A percentile compares a stretch with the other conserved stretches of the same genome.
Conservation (phyloP, 2,329 filamentous ascomycete genomes). For the Ophiostoma piceae region DNA sequence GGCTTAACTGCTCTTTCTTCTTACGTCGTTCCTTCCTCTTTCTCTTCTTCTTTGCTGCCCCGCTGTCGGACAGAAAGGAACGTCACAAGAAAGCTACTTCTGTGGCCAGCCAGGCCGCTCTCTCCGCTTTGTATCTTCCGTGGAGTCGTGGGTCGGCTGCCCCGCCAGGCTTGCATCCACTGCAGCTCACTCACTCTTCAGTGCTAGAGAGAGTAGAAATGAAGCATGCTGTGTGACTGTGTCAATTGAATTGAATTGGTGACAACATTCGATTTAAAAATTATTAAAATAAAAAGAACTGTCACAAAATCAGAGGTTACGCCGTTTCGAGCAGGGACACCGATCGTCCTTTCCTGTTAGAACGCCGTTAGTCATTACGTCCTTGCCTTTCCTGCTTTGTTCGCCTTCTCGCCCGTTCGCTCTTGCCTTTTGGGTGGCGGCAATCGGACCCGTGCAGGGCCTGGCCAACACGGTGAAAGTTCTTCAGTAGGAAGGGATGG, state of each 20-base stretch:
- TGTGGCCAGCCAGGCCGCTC: not conserved
- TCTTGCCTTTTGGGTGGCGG: constrained; percentile 4
- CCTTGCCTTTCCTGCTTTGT: not conserved
- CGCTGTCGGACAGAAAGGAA: constrained; percentile 9
- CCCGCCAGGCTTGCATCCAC: not conserved
- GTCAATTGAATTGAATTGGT: not conserved
- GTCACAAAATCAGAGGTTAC: not conserved
- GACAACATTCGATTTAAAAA: not conserved
- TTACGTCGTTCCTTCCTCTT: not conserved
- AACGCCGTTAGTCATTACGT: not conserved
- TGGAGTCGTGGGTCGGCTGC: not conserved
- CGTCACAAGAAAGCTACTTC: not conserved
- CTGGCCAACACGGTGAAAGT: not conserved
- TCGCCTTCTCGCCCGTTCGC: constrained; percentile 12
- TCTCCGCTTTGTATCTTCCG: not conserved
- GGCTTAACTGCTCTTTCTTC: not conserved
- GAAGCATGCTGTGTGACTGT: not conserved
- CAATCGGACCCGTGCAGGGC: constrained; percentile 1
- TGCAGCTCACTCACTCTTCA: not conserved
- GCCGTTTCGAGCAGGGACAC: not conserved
- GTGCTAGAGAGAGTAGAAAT: not conserved
- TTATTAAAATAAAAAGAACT: not conserved
- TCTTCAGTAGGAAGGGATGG: not conserved
- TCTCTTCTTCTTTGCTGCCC: not conserved
- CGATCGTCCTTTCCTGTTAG: not conserved